Evolutionary conservation across 306 rosid genomes (phyloP).

Genomic region (barrel medic (Medicago truncatula)): MtrunA17r5.0-ANR NC_053048.1:36121501-36122000

Average conservation of each 20-base stretch:
- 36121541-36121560: neutral
- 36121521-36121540: neutral
- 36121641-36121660: conserved; percentile 22
- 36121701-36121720: neutral
- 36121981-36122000: conserved; percentile 69
- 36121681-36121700: neutral
- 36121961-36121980: conserved; percentile 50
- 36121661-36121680: neutral
- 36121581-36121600: neutral
- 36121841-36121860: conserved; percentile 41
- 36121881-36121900: conserved; percentile 41
- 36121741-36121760: neutral
- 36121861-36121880: conserved; percentile 37
- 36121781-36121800: conserved; percentile 17
- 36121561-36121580: neutral
- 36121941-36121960: conserved; percentile 26
- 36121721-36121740: neutral
- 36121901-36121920: conserved; percentile 32
- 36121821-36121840: conserved; percentile 45
- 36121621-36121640: neutral
- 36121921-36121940: conserved; percentile 35
- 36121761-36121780: neutral
- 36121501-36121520: neutral
- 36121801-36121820: conserved; percentile 55
- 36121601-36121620: neutral